phyloP scores from a whole-genome alignment of 2,329 filamentous ascomycete genomes.

The Cercospora brassicicola region DNA sequence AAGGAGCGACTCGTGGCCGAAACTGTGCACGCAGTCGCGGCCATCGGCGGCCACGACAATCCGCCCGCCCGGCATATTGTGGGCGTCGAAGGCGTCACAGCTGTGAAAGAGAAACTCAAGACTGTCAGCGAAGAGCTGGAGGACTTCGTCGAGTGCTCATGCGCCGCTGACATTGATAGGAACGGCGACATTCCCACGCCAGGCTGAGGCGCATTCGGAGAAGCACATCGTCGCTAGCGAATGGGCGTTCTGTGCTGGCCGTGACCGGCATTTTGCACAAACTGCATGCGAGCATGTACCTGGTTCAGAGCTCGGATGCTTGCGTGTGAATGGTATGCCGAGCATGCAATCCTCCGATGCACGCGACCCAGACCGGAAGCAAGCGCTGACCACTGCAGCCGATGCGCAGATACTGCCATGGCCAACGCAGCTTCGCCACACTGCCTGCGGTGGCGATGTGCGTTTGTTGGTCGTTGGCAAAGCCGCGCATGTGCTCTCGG shows the following conservation, averaged over 20 bases:
- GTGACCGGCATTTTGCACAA: neutral
- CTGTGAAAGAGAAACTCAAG: slow-evolving; percentile 93
- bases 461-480: neutral
- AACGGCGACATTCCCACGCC: slow-evolving; percentile 22
- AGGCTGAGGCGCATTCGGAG: slow-evolving; percentile 1
- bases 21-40: slow-evolving; percentile 85
- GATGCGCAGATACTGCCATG: neutral
- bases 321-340: neutral
- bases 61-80: slow-evolving; percentile 93
- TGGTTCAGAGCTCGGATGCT: neutral
- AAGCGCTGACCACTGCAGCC: neutral
- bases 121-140: slow-evolving; percentile 95
- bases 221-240: neutral
- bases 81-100: slow-evolving; percentile 79
- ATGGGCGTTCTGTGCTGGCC: neutral
- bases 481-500: neutral
- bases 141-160: slow-evolving; percentile 89
- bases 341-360: slow-evolving; percentile 3
- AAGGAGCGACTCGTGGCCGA: slow-evolving; percentile 77
- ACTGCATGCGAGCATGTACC: slow-evolving; percentile 1
- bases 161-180: slow-evolving; percentile 70
- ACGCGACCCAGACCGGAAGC: neutral
- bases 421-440: neutral
- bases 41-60: slow-evolving; percentile 93
- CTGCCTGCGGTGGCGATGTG: neutral